Evolutionary conservation across 2,329 filamentous ascomycete species (phyloP), one percentile per base, ranked within the genome.

Genomic region (Fusarium sp.): DNA sequence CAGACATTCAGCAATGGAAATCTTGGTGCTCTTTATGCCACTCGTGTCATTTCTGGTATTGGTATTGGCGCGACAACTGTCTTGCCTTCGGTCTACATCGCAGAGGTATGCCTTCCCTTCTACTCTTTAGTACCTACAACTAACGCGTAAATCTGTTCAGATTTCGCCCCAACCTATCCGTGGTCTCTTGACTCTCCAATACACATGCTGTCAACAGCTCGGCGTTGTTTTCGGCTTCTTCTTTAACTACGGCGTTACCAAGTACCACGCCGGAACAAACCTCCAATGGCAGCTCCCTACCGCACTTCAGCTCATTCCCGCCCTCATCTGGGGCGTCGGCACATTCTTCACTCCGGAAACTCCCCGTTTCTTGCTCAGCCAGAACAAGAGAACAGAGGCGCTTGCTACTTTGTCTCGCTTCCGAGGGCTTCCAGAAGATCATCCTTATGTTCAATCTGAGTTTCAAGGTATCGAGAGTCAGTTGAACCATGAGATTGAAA

Each of bases 171-270:
- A 72, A 4, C 78, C 78, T 1, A 81, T 81, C 9, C 75, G 80
- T 1, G 79, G 80, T 9, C 75, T 81, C 3, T 13, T 81, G 6
- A 81, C 78, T 0, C 71, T 81, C 0, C 80, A 81, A 25, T 81
- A 81, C 37, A 79, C 79, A 1, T 80, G 79, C 63, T 81, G 79
- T 12, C 79, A 81, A 19, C 80, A 81, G 25, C 78, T 81, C 12
- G 75, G 79, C 7, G 79, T 80, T 11, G 79, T 80, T 6, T 79
- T 80, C n/a, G 78, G 79, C 2, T 80, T 82, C 54, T 82, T 82
- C 56, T 70, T 80, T 42, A 82, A 82, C 58, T 82, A 83, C 46
- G 78, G 81, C 5, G 75, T 81, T 16, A 80, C 82, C 5, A 76
- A 80, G 23, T 69, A 78, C 18, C 74, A 78, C 37, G 64, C 75